phyloP scores from a whole-genome alignment of 768 basidiomycete genomes.

The Tubosaeta brunneosetosa region DNA sequence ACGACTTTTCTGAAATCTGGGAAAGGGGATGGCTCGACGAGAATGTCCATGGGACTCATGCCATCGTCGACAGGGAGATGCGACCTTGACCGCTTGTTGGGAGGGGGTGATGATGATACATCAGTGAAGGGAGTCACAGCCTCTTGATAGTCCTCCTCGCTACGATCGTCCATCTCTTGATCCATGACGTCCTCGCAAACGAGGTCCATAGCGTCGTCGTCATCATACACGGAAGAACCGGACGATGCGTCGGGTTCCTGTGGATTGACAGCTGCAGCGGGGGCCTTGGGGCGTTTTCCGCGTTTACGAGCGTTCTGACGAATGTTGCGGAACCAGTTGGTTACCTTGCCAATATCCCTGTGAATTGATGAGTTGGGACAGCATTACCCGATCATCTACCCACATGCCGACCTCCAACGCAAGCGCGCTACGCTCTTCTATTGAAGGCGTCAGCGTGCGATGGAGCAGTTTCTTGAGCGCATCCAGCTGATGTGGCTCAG shows the following conservation, averaged over 20 bases:
- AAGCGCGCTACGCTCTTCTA: slow-evolving; percentile 71
- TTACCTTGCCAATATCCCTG: slow-evolving; percentile 80
- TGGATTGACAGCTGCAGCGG: slow-evolving; percentile 32
- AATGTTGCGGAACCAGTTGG: slow-evolving; percentile 85
- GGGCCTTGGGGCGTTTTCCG: slow-evolving; percentile 43
- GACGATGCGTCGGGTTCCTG: slow-evolving; percentile 51
- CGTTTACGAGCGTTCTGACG: slow-evolving; percentile 78
- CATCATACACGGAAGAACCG: slow-evolving; percentile 45
- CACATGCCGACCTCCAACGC: slow-evolving; percentile 77
- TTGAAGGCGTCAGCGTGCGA: slow-evolving; percentile 68
- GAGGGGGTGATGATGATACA: slow-evolving; percentile 37
- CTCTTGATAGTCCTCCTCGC: slow-evolving; percentile 71
- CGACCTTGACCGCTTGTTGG: slow-evolving; percentile 29
- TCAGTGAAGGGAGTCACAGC: slow-evolving; percentile 69
- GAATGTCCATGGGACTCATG: slow-evolving; percentile 30
- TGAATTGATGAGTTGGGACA: slow-evolving; percentile 7
- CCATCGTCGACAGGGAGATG: slow-evolving; percentile 29
- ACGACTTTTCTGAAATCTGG: slow-evolving; percentile 47
- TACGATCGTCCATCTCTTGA: slow-evolving; percentile 47
- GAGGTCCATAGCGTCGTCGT: slow-evolving; percentile 48
- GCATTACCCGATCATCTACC: slow-evolving; percentile 21
- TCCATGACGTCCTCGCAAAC: slow-evolving; percentile 41
- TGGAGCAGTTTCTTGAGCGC: slow-evolving; percentile 66
- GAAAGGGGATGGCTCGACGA: slow-evolving; percentile 39
- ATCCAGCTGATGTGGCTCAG: slow-evolving; percentile 73